Evolutionary conservation across 2,329 filamentous ascomycete species (phyloP).

Genomic region (Ampelomyces quisqualis): DNA sequence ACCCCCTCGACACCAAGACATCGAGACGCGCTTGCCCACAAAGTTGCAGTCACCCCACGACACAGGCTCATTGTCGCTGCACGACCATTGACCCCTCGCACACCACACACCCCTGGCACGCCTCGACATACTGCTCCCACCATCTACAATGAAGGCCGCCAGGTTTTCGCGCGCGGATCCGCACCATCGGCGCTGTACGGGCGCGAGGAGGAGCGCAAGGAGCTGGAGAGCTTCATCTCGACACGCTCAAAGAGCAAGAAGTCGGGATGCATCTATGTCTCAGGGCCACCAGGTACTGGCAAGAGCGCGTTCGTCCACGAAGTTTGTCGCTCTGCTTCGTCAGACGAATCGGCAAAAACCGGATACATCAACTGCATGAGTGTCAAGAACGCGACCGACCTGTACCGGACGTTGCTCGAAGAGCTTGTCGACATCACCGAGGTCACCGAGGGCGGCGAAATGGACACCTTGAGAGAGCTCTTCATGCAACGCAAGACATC

Average conservation of each 20-base stretch:
- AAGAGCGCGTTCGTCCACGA: conserved; percentile 93
- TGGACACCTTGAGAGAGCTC: conserved; percentile 66
- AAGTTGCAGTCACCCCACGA: conserved; percentile 73
- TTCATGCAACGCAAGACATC: conserved; percentile 64
- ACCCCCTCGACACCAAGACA: conserved; percentile 74
- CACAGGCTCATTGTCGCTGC: conserved; percentile 78
- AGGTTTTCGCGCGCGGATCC: conserved; percentile 79
- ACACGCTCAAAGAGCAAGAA: conserved; percentile 60
- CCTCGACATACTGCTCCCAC: conserved; percentile 67
- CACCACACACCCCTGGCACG: conserved; percentile 72
- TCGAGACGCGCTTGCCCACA: conserved; percentile 71
- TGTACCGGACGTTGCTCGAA: conserved; percentile 77
- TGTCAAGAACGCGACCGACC: conserved; percentile 81
- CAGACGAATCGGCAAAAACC: conserved; percentile 59
- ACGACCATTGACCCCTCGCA: conserved; percentile 73
- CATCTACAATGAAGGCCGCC: conserved; percentile 82
- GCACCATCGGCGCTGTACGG: conserved; percentile 75
- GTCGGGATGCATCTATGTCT: conserved; percentile 88
- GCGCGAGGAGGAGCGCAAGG: conserved; percentile 66
- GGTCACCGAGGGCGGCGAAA: conserved; percentile 65
- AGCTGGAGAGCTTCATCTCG: conserved; percentile 69
- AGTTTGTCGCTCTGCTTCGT: conserved; percentile 63
- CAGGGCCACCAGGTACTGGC: conserved; percentile 91
- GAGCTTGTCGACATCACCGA: conserved; percentile 63
- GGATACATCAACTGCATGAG: conserved; percentile 97